These are phyloP conservation scores for Trichoderma koningii DNA, from an alignment of 2,329 filamentous ascomycete species.

Conservation along the genomic window DNA sequence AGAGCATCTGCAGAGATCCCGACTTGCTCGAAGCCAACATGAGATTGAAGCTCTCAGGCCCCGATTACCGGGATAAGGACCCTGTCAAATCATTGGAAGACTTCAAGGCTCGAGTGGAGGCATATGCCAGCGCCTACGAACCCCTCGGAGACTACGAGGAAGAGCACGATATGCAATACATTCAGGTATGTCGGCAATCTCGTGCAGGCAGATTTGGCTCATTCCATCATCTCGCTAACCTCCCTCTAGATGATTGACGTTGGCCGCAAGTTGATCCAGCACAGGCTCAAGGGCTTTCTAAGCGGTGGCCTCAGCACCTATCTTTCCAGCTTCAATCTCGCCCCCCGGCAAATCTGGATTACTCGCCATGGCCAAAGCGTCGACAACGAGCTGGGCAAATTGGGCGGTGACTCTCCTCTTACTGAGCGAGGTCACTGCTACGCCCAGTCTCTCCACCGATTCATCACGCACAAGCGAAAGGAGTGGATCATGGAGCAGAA, in stretches of 20 bases:
- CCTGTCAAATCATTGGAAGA: constrained; percentile 80
- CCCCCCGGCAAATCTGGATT: constrained; percentile 96
- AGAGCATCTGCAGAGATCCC: constrained; percentile 87
- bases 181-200: constrained; percentile 58
- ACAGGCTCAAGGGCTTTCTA: constrained; percentile 88
- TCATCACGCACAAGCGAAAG: constrained; percentile 77
- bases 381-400: constrained; percentile 84
- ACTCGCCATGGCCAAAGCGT: constrained; percentile 89
- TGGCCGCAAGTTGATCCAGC: constrained; percentile 87
- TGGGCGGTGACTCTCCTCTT: constrained; percentile 86
- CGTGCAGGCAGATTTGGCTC: too few relatives aligned
- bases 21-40: constrained; percentile 91
- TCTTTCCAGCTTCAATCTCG: constrained; percentile 93
- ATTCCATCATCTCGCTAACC: constrained; percentile 30
- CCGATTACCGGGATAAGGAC: constrained; percentile 94
- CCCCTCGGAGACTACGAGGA: constrained; percentile 91
- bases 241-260: constrained; percentile 84
- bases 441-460: constrained; percentile 74
- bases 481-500: constrained; percentile 83
- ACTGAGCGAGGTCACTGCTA: constrained; percentile 80
- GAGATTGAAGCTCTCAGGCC: constrained; percentile 92
- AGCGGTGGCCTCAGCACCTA: constrained; percentile 93
- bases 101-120: constrained; percentile 87
- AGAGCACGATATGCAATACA: constrained; percentile 86
- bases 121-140: constrained; percentile 93